Base-by-base conservation (phyloP, 2,329 filamentous ascomycete genomes). In the Fusarium drepaniforme region DNA sequence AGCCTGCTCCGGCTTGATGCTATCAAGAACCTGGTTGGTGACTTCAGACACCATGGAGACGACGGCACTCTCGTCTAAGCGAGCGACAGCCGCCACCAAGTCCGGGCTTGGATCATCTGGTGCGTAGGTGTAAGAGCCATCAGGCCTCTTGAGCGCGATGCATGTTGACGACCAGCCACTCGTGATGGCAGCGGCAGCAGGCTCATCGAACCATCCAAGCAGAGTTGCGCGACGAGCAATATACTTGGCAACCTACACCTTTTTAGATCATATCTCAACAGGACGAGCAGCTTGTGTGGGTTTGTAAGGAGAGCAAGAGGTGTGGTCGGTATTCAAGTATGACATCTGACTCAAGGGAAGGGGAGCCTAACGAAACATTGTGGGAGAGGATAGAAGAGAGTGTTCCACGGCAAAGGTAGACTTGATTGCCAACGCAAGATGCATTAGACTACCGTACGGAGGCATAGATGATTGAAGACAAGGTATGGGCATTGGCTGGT, bases 131-230 rank as follows among this genome's bases (percentile, higher is more conserved):
- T 75, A 80, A 4, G 51, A 65, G 21, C 72, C 77, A 8, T 79
- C 70, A 1, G 70, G 35, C n/a, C 60, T 74, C 60, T 78, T 80
- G 15, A 80, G 67, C 0, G 78, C 78, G 42, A 80, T 71, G 18
- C 78, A 75, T 16, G 78, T 80, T 5, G 72, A 68, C 4, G 77
- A 77, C 74, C 73, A 78, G 38, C 78, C 78, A n/a, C 67, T 79
- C 23, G 57, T 75, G 40, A 80, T 73, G 25, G 75, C 60, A 8
- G 70, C 44, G 2, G 70, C 58, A 13, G 70, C 69, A 25, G 75
- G 75, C 9, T 80, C 78, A 51, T 80, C 78, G 3, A 80, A 80
- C 76, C 75, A 80, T 1, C 78, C 78, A 2, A 80, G 70, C 3
- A 80, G 64, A 0, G 77, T 80, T 15, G 78, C 78, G 9, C 78